phyloP scores from a whole-genome alignment of 2,329 filamentous ascomycete genomes.

The Fusarium pseudocircinatum region DNA sequence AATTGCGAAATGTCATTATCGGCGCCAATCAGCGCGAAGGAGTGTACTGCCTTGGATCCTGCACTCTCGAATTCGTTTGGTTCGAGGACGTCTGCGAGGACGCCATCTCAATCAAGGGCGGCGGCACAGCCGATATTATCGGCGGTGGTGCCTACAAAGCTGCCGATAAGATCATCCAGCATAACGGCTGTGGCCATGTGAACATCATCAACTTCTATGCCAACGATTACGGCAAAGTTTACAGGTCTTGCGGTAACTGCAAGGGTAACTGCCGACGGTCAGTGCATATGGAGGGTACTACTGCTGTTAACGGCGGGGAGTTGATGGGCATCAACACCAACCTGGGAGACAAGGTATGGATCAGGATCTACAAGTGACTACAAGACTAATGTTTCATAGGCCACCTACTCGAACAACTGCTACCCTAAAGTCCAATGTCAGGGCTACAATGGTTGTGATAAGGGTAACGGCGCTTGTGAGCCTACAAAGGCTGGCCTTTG shows the following conservation, averaged over 20 bases:
- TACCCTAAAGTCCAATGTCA: constrained; percentile 44
- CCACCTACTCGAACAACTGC: constrained; percentile 46
- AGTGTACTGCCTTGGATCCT: constrained; percentile 56
- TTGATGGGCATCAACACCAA: constrained; percentile 56
- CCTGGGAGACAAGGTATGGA: constrained; percentile 42
- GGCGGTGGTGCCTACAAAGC: constrained; percentile 58
- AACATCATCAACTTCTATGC: constrained; percentile 51
- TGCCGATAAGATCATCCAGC: constrained; percentile 58
- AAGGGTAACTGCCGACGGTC: constrained; percentile 51
- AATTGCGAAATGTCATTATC: constrained; percentile 57
- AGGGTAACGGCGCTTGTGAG: constrained; percentile 43
- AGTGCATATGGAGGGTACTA: constrained; percentile 56
- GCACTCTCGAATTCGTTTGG: constrained; percentile 59
- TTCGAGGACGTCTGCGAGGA: constrained; percentile 58
- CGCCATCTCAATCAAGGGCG: constrained; percentile 31
- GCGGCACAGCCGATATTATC: constrained; percentile 50
- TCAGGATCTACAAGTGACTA: accelerated
- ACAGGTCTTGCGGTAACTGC: constrained; percentile 42
- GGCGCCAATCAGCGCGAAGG: constrained; percentile 57
- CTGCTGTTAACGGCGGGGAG: constrained; percentile 53
- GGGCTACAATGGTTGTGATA: constrained; percentile 45
- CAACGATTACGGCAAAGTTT: constrained; percentile 58
- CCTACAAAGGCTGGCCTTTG: constrained; percentile 39
- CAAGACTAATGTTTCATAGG: background rate
- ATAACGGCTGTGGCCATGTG: constrained; percentile 58